Base-by-base conservation (phyloP, 164 flowering plant species). In the Annona cherimola region DNA sequence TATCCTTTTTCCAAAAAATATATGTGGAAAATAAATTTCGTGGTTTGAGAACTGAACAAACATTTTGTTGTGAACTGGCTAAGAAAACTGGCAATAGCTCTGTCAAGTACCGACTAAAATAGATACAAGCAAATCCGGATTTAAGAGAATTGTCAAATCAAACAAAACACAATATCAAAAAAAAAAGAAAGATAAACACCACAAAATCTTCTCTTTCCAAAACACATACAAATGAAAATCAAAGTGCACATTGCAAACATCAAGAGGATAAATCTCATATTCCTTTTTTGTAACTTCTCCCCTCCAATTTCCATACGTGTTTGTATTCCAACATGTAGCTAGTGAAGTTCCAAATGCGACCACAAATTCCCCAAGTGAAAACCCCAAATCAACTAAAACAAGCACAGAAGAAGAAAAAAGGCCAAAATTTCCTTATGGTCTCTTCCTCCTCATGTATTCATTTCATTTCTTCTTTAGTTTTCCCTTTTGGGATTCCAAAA, bases 41-140 rank as follows among this genome's bases (percentile, higher is more conserved):
- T 26, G 35, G 35, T 26, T 26, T 26, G 35, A 26, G 35, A 26
- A 26, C 35, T 26, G 1, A 26, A 26, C 35, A 26, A 26, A 26
- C 35, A 26, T 26, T 26, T 26, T 26, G 1, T 26, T 26, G 35
- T 26, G 35, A 26, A 26, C 35, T 26, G 35, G 35, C 1, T 26
- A 26, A 26, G 35, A 26, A 26, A 26, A 26, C 98, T 45, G 88
- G 89, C 76, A 94, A 78, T 76, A 94, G 83, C 87, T 94, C 96
- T 57, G 92, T 68, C 85, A 94, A 80, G 85, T 94, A 92, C 86
- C 87, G 98, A 86, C 94, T 64, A 66, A 67, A 66, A 73, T 7
- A 70, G 66, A 57, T 69, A 72, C 0, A 63, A 44, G 63, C 68
- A 68, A 61, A n/a, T 70, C 40, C 9, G 18, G 11, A 50, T 50